Evolutionary conservation across 2,329 filamentous ascomycete species (phyloP).

Genomic region (Fusarium tjaetaba): DNA sequence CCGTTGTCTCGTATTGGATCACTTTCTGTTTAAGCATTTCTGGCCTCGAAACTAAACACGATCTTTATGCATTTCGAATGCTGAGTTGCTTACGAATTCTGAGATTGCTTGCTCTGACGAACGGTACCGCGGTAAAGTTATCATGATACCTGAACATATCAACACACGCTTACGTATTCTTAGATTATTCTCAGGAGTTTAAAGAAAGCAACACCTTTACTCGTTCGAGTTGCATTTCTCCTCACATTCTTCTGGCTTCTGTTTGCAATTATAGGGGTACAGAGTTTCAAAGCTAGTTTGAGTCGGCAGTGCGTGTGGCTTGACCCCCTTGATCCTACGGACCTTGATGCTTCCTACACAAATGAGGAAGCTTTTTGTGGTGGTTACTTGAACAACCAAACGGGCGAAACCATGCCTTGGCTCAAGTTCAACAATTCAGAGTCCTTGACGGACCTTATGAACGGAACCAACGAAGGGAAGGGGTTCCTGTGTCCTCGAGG

Average conservation of each 20-base stretch:
- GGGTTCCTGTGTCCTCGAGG: constrained; percentile 88
- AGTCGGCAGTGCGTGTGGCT: constrained; percentile 82
- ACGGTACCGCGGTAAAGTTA: constrained; percentile 82
- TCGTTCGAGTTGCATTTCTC: constrained; percentile 92
- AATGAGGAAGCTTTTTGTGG: constrained; percentile 84
- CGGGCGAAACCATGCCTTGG: constrained; percentile 73
- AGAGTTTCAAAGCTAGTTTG: constrained; percentile 91
- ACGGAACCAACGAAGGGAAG: constrained; percentile 70
- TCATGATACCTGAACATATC: neutral
- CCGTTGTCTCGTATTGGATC: constrained; percentile 95
- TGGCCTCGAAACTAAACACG: constrained; percentile 73
- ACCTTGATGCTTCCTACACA: constrained; percentile 65
- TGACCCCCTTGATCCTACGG: constrained; percentile 68
- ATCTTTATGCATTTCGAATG: constrained; percentile 95
- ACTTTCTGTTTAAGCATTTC: constrained; percentile 79
- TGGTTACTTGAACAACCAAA: constrained; percentile 74
- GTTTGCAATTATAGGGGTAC: constrained; percentile 95
- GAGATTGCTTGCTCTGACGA: constrained; percentile 88
- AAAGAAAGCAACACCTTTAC: constrained; percentile 91
- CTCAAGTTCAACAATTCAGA: constrained; percentile 56
- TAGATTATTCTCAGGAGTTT: constrained; percentile 93
- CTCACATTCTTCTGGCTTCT: constrained; percentile 98
- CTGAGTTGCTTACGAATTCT: constrained; percentile 93
- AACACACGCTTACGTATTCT: constrained; percentile 14
- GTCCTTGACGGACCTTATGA: constrained; percentile 58